These are phyloP conservation scores for Athelia sp. DNA, from an alignment of 1,284 basidiomycete genomes.

Conservation along the genomic window DNA sequence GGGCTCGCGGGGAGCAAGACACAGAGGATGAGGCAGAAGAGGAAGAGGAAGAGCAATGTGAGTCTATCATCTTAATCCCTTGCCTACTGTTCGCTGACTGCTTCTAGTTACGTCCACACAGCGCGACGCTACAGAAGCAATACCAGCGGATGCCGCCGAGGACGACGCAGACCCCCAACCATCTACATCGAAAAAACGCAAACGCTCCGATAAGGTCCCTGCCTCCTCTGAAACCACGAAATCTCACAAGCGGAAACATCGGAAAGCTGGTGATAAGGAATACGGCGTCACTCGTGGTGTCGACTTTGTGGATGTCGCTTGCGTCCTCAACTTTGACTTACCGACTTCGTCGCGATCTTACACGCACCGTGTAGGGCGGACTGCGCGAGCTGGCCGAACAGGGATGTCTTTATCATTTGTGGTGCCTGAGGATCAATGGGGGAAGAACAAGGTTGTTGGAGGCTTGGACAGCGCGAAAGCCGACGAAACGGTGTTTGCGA, in stretches of 20 bases:
- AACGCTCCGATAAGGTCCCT: constrained; percentile 28
- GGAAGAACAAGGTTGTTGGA: constrained; percentile 72
- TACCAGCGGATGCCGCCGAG: constrained; percentile 13
- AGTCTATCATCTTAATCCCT: constrained; percentile 11
- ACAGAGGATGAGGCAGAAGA: constrained; percentile 36
- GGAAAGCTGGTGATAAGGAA: constrained; percentile 56
- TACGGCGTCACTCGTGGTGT: constrained; percentile 96
- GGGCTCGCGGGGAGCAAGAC: constrained; percentile 50
- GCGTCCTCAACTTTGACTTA: constrained; percentile 98
- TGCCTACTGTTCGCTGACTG: constrained; percentile 5
- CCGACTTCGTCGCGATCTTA: constrained; percentile 88
- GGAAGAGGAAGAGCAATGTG: constrained; percentile 35
- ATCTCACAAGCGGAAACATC: constrained; percentile 33
- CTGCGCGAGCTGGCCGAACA: constrained; percentile 90
- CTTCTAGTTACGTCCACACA: constrained; percentile 51
- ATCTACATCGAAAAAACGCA: constrained; percentile 28
- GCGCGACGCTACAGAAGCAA: constrained; percentile 29
- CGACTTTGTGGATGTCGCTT: constrained; percentile 96
- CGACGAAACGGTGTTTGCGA: constrained; percentile 77
- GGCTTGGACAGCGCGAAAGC: constrained; percentile 60
- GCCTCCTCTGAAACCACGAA: constrained; percentile 23
- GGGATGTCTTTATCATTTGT: constrained; percentile 93
- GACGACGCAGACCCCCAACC: constrained; percentile 6
- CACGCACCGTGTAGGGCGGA: constrained; percentile 94
- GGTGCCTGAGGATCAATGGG: constrained; percentile 72